phyloP scores from a whole-genome alignment of 2,329 filamentous ascomycete species.

The Diaporthe vaccinii region DNA sequence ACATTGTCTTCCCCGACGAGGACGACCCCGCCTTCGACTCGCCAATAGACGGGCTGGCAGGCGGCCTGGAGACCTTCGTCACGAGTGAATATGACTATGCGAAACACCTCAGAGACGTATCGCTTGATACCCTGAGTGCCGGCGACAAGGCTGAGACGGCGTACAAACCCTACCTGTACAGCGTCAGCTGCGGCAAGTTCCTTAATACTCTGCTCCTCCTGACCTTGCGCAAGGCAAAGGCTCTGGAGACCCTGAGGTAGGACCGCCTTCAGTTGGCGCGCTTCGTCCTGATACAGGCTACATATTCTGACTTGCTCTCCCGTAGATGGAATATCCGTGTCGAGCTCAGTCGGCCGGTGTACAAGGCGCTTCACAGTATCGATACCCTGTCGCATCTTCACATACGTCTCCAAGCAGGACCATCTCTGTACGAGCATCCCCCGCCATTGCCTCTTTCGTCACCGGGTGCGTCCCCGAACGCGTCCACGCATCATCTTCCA shows the following conservation, averaged over 20 bases:
- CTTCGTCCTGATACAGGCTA: background rate
- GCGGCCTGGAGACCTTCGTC: constrained; percentile 71
- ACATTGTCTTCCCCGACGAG: constrained; percentile 73
- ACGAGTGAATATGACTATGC: constrained; percentile 76
- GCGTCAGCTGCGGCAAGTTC: constrained; percentile 72
- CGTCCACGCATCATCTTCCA: constrained; percentile 41
- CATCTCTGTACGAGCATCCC: constrained; percentile 66
- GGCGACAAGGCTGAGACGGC: constrained; percentile 66
- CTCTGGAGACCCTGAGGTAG: constrained; percentile 70
- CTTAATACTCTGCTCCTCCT: constrained; percentile 72
- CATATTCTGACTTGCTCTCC: constrained; percentile 30
- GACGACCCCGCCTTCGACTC: constrained; percentile 66
- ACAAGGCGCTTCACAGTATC: constrained; percentile 68
- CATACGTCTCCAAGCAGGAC: constrained; percentile 70
- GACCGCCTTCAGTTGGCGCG: constrained; percentile 43
- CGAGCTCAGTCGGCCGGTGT: constrained; percentile 71
- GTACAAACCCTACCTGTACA: constrained; percentile 68
- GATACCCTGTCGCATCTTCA: constrained; percentile 66
- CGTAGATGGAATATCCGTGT: constrained; percentile 74
- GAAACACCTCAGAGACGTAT: constrained; percentile 67
- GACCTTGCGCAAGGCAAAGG: constrained; percentile 66
- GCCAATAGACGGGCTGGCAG: constrained; percentile 69
- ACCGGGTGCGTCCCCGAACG: constrained; percentile 40
- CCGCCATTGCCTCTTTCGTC: constrained; percentile 59
- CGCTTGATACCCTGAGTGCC: constrained; percentile 67